Base-by-base conservation (phyloP, 208 protist species). In the Strigomonas galati region DNA sequence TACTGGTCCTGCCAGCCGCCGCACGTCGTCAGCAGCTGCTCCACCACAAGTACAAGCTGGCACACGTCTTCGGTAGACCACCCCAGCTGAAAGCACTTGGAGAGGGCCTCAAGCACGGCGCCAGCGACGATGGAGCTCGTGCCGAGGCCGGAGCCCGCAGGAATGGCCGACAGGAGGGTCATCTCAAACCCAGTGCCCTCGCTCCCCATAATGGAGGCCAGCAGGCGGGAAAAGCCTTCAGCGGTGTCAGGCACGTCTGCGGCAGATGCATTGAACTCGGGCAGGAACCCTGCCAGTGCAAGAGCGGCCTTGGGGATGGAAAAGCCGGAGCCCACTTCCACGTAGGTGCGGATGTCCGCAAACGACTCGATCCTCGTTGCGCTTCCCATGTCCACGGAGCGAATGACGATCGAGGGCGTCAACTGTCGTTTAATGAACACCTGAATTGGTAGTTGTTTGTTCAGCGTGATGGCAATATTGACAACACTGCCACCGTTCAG, bases 1-100 rank as follows among this genome's bases (percentile, higher is more conserved):
- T 80, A 84, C 67, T 81, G 82, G 62, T 89, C 85, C 61, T 89
- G 78, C 82, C 82, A 89, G 21, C 80, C 85, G 17, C 85, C 82
- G 21, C 82, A 82, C 1, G 80, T 84, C 21, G 80, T 85, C 31
- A 92, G 61, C 57, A 92, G 75, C 74, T 89, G 79, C 79, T 92
- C 82, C 9, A 87, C 40, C 35, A 72, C 65, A 61, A 92, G 60
- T 48, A 87, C 83, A 23, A 72, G 78, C 46, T 67, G 79, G 53
- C 76, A 78, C 53, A 87, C 71, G 24, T 59, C 70, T 23, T 82
- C 69, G 21, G 64, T 61, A 46, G 80, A 49, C 75, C 79, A 92
- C 23, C 43, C 40, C 55, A 85, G 62, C 28, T 67, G 58, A 60
- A 72, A 84, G 65, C 79, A 82, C 52, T 73, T 65, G 12, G 73